Conservation (phyloP, 352 stramenopile genomes). For the Phytopythium ostracodes region DNA sequence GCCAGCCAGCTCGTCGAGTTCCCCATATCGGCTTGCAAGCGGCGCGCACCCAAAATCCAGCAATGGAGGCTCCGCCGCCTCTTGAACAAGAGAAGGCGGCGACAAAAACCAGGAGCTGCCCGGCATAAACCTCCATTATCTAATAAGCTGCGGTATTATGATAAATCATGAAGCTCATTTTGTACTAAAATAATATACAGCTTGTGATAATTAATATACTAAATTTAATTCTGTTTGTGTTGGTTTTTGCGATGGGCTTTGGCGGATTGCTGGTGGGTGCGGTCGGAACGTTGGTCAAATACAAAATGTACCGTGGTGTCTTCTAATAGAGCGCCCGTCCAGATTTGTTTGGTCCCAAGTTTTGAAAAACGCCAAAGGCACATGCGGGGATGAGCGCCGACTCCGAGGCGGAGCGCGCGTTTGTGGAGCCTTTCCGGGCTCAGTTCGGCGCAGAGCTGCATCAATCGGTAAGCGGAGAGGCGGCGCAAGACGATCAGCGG, state of each 20-base stretch:
- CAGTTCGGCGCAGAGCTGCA: background rate
- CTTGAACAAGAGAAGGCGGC: background rate
- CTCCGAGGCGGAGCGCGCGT: background rate
- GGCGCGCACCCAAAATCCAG: background rate
- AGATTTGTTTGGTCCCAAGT: background rate
- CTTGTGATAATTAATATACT: too few relatives aligned
- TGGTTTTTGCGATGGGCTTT: too few relatives aligned
- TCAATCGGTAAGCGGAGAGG: background rate
- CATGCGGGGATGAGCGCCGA: conserved; percentile 2
- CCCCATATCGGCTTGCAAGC: conserved; percentile 45
- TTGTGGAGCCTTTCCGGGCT: background rate
- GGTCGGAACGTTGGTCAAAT: background rate
- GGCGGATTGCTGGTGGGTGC: background rate
- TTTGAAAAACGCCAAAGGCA: background rate
- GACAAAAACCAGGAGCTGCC: background rate
- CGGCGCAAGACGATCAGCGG: background rate
- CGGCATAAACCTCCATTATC: background rate
- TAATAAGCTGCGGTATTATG: too few relatives aligned
- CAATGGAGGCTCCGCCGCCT: background rate
- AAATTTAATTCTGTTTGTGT: too few relatives aligned
- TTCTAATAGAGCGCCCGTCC: background rate
- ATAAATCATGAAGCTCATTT: too few relatives aligned
- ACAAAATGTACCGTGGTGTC: background rate
- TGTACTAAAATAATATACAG: too few relatives aligned
- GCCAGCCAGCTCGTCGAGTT: conserved; percentile 73